Percentiles rank a stretch among this genome's conserved stretches.
These are phyloP conservation scores for Penicillium lagena DNA, from an alignment of 495 filamentous ascomycete species.

Conservation along the genomic window DNA sequence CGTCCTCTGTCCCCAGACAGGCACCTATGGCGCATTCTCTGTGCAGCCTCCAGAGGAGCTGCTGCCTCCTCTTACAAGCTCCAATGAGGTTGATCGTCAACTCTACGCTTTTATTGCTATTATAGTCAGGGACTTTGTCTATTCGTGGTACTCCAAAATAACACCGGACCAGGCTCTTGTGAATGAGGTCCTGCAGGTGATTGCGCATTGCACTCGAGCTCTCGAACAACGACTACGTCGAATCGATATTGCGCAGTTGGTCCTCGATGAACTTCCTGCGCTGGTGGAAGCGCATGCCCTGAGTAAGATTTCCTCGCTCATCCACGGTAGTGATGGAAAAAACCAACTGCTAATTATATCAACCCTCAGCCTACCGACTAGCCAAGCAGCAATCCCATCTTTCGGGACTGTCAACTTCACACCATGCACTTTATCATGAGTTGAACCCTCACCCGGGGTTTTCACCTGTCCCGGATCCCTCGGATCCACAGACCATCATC, in stretches of 20 bases:
- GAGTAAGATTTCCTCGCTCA: constrained; percentile 48
- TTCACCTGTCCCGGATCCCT: constrained; percentile 61
- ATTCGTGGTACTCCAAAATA: constrained; percentile 88
- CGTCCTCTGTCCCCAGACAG: constrained; percentile 53
- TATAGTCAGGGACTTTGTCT: constrained; percentile 79
- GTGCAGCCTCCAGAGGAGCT: constrained; percentile 65
- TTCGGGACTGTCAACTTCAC: constrained; percentile 29
- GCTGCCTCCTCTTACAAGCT: constrained; percentile 84
- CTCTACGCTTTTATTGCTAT: constrained; percentile 88
- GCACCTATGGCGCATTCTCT: constrained; percentile 32
- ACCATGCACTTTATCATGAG: constrained; percentile 70
- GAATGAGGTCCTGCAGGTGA: constrained; percentile 77
- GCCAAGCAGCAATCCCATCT: constrained; percentile 46
- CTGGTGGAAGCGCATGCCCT: constrained; percentile 73
- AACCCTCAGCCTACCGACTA: constrained; percentile 42
- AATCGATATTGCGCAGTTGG: constrained; percentile 72
- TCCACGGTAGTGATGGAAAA: no score
- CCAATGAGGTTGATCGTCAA: constrained; percentile 85
- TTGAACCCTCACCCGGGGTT: constrained; percentile 74
- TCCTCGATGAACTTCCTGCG: constrained; percentile 85
- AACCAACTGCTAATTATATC: neutral
- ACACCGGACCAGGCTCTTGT: constrained; percentile 84
- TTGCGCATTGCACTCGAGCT: constrained; percentile 82
- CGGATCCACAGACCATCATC: constrained; percentile 40
- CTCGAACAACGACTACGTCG: constrained; percentile 78